These are phyloP conservation scores for Irineochytrium annulatum DNA, from an alignment of 192 early-diverging fungal species.

Conservation along the genomic window DNA sequence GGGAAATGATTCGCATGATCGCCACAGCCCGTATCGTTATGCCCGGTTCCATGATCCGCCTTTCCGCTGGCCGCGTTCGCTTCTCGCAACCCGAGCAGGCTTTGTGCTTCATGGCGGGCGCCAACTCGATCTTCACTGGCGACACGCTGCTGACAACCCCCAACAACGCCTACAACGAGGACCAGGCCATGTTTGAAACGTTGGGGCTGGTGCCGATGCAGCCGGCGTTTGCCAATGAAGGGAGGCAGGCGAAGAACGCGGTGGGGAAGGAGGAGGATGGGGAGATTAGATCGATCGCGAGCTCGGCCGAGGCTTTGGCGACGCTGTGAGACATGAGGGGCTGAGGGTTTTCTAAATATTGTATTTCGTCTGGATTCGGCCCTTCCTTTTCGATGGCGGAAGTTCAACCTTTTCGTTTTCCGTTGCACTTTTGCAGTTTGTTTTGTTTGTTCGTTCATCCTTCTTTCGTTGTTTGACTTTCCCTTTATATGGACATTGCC, in stretches of 20 bases:
- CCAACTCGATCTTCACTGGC: slow-evolving; percentile 82
- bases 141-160: slow-evolving; percentile 76
- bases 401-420: too few relatives aligned
- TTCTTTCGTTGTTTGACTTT: background rate
- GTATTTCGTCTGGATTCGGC: background rate
- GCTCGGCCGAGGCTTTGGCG: background rate
- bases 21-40: slow-evolving; percentile 77
- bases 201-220: slow-evolving; percentile 32
- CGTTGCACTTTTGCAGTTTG: too few relatives aligned
- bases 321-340: background rate
- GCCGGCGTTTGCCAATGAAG: background rate
- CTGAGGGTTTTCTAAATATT: background rate
- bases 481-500: background rate
- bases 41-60: slow-evolving; percentile 68
- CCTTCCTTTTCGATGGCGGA: background rate
- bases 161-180: slow-evolving; percentile 68
- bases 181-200: slow-evolving; percentile 69
- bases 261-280: background rate
- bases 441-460: background rate
- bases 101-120: slow-evolving; percentile 77
- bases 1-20: slow-evolving; percentile 83
- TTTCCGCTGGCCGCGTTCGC: slow-evolving; percentile 71
- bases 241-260: background rate
- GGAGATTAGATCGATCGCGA: background rate
- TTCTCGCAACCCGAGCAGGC: slow-evolving; percentile 67